These are phyloP conservation scores for Rhodotorula sp. DNA, from an alignment of 1,284 basidiomycete species.

Conservation along the genomic window DNA sequence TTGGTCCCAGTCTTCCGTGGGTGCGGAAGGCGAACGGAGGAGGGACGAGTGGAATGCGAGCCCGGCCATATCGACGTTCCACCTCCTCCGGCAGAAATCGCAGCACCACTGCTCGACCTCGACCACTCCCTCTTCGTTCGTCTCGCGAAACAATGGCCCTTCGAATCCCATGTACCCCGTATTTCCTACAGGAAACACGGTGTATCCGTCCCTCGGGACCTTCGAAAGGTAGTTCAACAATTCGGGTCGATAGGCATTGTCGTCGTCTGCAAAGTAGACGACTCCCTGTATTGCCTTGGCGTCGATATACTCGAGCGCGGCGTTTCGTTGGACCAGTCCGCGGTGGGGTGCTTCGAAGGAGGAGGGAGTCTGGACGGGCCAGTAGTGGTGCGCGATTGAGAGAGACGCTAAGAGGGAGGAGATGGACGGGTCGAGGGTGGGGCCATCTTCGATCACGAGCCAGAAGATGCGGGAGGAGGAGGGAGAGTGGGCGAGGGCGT, in stretches of 20 bases:
- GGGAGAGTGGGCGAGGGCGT: neutral
- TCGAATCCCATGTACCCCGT: constrained; percentile 14
- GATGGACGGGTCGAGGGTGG: constrained; percentile 3
- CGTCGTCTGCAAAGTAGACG: constrained; percentile 21
- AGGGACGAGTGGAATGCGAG: constrained; percentile 10
- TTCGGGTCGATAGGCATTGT: constrained; percentile 6
- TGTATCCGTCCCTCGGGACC: neutral
- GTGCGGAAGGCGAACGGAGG: neutral
- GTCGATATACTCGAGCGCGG: constrained; percentile 11
- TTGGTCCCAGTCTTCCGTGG: too few species aligned
- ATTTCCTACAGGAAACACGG: constrained; percentile 10
- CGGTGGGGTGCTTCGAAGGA: neutral
- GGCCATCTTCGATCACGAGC: constrained; percentile 22
- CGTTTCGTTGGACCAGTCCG: constrained; percentile 14
- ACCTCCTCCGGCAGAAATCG: constrained; percentile 11
- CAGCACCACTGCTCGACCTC: constrained; percentile 14
- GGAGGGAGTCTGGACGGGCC: neutral
- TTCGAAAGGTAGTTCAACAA: neutral
- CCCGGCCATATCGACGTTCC: constrained; percentile 27
- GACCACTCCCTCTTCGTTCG: neutral
- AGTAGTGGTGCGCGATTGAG: neutral
- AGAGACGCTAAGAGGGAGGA: neutral
- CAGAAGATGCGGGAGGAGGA: neutral
- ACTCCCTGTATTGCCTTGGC: neutral
- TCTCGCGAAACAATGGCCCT: neutral